phyloP scores from a whole-genome alignment of 345 rosid species.

The Syzygium grande region DNA sequence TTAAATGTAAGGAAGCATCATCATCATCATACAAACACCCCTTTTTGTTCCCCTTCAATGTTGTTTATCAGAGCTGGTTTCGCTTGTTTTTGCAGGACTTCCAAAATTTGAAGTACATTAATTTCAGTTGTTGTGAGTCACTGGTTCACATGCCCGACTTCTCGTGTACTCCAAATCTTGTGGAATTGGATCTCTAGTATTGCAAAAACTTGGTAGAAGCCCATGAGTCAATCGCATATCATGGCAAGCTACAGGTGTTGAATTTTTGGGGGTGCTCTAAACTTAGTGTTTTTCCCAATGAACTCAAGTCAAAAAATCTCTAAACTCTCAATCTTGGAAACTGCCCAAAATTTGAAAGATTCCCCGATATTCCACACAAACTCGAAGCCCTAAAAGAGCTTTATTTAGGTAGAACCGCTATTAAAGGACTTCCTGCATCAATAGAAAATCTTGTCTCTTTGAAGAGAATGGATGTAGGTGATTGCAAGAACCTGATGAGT shows the following conservation, averaged over 20 bases:
- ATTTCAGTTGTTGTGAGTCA: not conserved
- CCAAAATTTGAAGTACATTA: not conserved
- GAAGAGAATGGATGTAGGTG: not conserved
- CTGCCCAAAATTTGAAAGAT: not conserved
- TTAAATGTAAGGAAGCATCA: too few relatives aligned
- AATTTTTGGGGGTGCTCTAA: not conserved
- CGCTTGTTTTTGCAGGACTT: not conserved
- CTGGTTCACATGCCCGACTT: not conserved
- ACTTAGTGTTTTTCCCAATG: not conserved
- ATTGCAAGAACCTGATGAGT: not conserved
- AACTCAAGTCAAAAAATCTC: not conserved
- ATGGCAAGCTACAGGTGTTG: not conserved
- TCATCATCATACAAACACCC: too few relatives aligned
- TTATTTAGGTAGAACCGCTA: not conserved
- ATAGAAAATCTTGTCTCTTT: not conserved
- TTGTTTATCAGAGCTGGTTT: not conserved
- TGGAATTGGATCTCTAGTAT: not conserved
- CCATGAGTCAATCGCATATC: not conserved
- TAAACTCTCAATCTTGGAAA: rapidly evolving
- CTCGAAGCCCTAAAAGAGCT: not conserved
- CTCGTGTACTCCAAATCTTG: not conserved
- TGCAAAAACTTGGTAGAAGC: not conserved
- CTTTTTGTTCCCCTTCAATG: not conserved
- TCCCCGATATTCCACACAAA: not conserved
- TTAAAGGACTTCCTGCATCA: not conserved